Percentiles rank a stretch among this genome's conserved stretches.
These are phyloP conservation scores for Globisporangium viniferum DNA, from an alignment of 352 stramenopile species.

Conservation along the genomic window DNA sequence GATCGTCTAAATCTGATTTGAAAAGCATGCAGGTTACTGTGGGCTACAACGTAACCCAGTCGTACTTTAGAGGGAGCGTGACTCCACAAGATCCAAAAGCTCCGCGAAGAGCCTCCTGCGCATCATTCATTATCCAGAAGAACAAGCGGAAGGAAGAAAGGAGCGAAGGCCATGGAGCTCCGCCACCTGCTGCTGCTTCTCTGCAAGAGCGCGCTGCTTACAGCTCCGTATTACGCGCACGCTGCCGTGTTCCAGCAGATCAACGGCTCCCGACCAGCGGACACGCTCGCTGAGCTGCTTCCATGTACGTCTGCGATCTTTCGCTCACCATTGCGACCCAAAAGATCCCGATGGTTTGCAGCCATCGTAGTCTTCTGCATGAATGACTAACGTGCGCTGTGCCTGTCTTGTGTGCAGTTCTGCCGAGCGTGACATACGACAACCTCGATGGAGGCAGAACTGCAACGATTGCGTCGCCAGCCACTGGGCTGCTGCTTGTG, in stretches of 20 bases:
- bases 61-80: neutral
- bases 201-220: neutral
- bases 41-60: neutral
- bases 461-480: slow-evolving; percentile 35
- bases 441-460: slow-evolving; percentile 48
- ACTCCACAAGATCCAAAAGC: neutral
- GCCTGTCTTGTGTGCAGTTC: slow-evolving; percentile 25
- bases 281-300: slow-evolving; percentile 4
- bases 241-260: slow-evolving; percentile 7
- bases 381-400: neutral
- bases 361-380: neutral
- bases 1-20: neutral
- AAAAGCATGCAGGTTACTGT: neutral
- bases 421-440: slow-evolving; percentile 47
- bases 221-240: neutral
- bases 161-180: neutral
- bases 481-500: slow-evolving; percentile 37
- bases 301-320: neutral
- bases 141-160: neutral
- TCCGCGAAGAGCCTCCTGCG: neutral
- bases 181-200: neutral
- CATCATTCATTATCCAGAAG: neutral
- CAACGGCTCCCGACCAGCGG: slow-evolving; percentile 1
- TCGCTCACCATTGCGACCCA: neutral
- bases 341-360: neutral